Percentiles rank a stretch among this genome's conserved stretches.
These are phyloP conservation scores for Apiosordaria backusii DNA, from an alignment of 495 filamentous ascomycete genomes.

Conservation along the genomic window DNA sequence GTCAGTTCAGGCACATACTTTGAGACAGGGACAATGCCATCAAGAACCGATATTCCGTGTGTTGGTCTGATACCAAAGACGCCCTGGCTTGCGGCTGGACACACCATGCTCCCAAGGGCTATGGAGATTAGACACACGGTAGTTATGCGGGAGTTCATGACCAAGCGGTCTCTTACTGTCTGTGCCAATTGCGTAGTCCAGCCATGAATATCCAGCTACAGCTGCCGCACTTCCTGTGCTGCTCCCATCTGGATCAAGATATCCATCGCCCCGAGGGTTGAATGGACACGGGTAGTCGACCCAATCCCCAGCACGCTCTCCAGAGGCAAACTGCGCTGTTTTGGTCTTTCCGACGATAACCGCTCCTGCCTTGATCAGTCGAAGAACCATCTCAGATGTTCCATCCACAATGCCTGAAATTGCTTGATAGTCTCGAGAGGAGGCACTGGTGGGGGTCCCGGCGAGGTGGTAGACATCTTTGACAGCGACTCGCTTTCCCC, in stretches of 20 bases:
- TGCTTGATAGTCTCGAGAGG: conserved; percentile 4
- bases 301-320: conserved; percentile 8
- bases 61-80: conserved; percentile 17
- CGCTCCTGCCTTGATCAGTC: conserved; percentile 8
- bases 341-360: conserved; percentile 18
- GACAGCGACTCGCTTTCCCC: conserved; percentile 10
- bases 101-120: conserved; percentile 14
- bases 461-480: conserved; percentile 21
- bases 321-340: conserved; percentile 17
- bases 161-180: conserved; percentile 3
- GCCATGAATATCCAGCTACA: conserved; percentile 13
- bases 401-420: neutral
- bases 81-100: conserved; percentile 9
- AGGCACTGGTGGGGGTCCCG: conserved; percentile 14
- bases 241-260: conserved; percentile 10
- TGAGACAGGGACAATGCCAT: conserved; percentile 8
- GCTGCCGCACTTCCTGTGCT: conserved; percentile 13
- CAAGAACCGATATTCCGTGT: conserved; percentile 1
- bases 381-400: conserved; percentile 6
- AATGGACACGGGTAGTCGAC: conserved; percentile 16
- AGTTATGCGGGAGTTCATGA: neutral
- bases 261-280: conserved; percentile 18
- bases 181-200: conserved; percentile 14
- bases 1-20: neutral
- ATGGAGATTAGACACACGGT: neutral